A percentile compares a stretch with the other conserved stretches of the same genome.
Evolutionary conservation across 2,329 filamentous ascomycete species (phyloP).

Genomic region (Sphaerostilbella broomeana): DNA sequence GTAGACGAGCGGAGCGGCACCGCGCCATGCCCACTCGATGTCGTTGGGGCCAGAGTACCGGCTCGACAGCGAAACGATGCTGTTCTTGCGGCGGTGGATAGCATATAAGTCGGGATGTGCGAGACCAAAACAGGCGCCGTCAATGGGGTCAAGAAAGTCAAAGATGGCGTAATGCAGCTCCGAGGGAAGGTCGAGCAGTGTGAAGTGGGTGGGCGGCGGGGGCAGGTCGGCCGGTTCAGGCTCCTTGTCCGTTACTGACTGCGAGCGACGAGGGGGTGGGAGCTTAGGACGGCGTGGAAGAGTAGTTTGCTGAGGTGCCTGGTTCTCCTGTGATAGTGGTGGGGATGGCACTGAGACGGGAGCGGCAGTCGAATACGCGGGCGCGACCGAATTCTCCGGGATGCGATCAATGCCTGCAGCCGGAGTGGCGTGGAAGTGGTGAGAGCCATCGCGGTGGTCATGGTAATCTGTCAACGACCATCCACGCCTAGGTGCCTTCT

Average conservation of each 20-base stretch:
- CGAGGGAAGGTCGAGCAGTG: constrained; percentile 46
- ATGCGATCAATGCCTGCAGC: constrained; percentile 18
- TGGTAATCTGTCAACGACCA: constrained; percentile 43
- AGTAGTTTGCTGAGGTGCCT: constrained; percentile 8
- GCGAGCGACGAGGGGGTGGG: constrained; percentile 47
- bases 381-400: constrained; percentile 27
- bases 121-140: constrained; percentile 56
- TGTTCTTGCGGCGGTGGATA: constrained; percentile 51
- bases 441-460: constrained; percentile 22
- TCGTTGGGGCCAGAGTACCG: constrained; percentile 55
- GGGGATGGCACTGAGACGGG: constrained; percentile 13
- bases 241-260: constrained; percentile 56
- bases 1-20: constrained; percentile 40
- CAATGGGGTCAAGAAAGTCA: constrained; percentile 57
- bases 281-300: constrained; percentile 30
- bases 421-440: constrained; percentile 17
- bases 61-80: constrained; percentile 48
- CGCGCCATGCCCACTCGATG: constrained; percentile 58
- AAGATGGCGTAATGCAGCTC: constrained; percentile 57
- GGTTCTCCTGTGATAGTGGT: constrained; percentile 14
- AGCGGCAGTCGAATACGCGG: constrained; percentile 11
- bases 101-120: constrained; percentile 52
- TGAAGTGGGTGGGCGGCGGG: constrained; percentile 38
- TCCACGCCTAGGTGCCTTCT: constrained; percentile 37
- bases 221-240: constrained; percentile 46